A percentile compares a stretch with the other conserved stretches of the same genome.
Conservation (phyloP, 1,139 yeast species). For the Groenewaldozyma auringiensis region DNA sequence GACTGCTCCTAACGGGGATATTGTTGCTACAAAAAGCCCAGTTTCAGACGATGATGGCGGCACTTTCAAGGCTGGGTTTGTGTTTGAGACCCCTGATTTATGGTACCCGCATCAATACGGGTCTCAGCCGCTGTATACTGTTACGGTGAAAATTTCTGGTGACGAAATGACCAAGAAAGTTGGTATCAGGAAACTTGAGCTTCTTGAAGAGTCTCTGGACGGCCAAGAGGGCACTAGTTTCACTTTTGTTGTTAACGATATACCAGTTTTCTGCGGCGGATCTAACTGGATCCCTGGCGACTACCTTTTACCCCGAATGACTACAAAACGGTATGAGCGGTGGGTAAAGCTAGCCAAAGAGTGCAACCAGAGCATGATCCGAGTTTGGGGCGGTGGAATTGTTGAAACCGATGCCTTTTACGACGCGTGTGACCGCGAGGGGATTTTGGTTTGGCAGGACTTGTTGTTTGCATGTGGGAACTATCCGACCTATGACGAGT, state of each 20-base stretch:
- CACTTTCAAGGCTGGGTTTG: background rate
- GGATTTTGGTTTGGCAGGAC: slow-evolving; percentile 44
- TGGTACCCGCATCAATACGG: slow-evolving; percentile 42
- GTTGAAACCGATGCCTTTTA: slow-evolving; percentile 39
- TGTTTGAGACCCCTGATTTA: slow-evolving; percentile 23
- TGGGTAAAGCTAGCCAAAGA: slow-evolving; percentile 32
- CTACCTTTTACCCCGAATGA: slow-evolving; percentile 31
- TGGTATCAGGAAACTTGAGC: slow-evolving; percentile 36
- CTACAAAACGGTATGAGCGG: slow-evolving; percentile 28
- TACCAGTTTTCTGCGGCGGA: slow-evolving; percentile 36
- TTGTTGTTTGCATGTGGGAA: slow-evolving; percentile 46
- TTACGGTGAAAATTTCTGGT: slow-evolving; percentile 16
- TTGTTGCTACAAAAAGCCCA: background rate
- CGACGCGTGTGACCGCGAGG: slow-evolving; percentile 37
- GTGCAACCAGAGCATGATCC: slow-evolving; percentile 39
- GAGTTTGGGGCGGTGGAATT: slow-evolving; percentile 45
- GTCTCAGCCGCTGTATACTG: slow-evolving; percentile 30
- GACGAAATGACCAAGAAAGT: slow-evolving; percentile 15
- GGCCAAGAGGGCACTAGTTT: slow-evolving; percentile 33
- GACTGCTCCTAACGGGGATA: background rate
- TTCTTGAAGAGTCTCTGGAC: slow-evolving; percentile 32
- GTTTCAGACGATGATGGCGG: background rate
- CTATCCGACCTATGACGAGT: slow-evolving; percentile 33
- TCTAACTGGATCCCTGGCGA: slow-evolving; percentile 45
- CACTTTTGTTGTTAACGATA: slow-evolving; percentile 36